These are phyloP conservation scores for Lasiodiplodia sp. DNA, from an alignment of 2,329 filamentous ascomycete genomes.

Conservation along the genomic window DNA sequence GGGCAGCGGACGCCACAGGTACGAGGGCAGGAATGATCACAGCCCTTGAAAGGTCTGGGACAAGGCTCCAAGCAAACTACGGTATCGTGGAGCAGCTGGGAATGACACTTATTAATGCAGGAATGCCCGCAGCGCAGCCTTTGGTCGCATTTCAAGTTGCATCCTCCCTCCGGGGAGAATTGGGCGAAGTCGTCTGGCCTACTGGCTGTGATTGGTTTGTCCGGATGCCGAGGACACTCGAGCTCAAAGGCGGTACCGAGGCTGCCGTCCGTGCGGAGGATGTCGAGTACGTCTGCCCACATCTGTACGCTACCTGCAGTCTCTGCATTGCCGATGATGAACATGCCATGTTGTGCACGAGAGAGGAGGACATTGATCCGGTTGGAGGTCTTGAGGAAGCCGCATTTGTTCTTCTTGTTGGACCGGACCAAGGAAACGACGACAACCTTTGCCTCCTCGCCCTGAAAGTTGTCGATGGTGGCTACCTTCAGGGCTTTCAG, in stretches of 20 bases:
- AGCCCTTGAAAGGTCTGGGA: slow-evolving; percentile 36
- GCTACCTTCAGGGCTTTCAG: slow-evolving; percentile 51
- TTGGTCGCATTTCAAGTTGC: slow-evolving; percentile 36
- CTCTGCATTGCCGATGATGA: slow-evolving; percentile 71
- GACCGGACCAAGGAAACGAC: slow-evolving; percentile 75
- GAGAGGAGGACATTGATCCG: slow-evolving; percentile 74
- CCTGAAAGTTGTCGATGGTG: slow-evolving; percentile 79
- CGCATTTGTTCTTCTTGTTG: slow-evolving; percentile 64
- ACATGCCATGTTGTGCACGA: slow-evolving; percentile 73
- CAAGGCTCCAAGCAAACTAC: slow-evolving; percentile 40
- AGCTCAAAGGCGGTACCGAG: slow-evolving; percentile 36
- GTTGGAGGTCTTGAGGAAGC: slow-evolving; percentile 72
- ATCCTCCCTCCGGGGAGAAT: slow-evolving; percentile 44
- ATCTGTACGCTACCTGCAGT: slow-evolving; percentile 66
- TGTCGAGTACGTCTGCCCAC: slow-evolving; percentile 67
- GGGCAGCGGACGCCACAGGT: slow-evolving; percentile 41
- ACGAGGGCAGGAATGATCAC: slow-evolving; percentile 39
- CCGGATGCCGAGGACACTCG: slow-evolving; percentile 40
- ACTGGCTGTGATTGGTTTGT: slow-evolving; percentile 36
- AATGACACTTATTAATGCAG: slow-evolving; percentile 42
- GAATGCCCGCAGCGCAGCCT: slow-evolving; percentile 41
- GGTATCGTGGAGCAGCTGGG: slow-evolving; percentile 39
- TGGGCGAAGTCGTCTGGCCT: slow-evolving; percentile 41
- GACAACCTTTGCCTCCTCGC: slow-evolving; percentile 76
- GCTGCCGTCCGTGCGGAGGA: slow-evolving; percentile 50